Percentiles rank a stretch among this genome's conserved stretches.
Evolutionary conservation across 2,329 filamentous ascomycete genomes (phyloP).

Genomic region (Grosmannia huntii): DNA sequence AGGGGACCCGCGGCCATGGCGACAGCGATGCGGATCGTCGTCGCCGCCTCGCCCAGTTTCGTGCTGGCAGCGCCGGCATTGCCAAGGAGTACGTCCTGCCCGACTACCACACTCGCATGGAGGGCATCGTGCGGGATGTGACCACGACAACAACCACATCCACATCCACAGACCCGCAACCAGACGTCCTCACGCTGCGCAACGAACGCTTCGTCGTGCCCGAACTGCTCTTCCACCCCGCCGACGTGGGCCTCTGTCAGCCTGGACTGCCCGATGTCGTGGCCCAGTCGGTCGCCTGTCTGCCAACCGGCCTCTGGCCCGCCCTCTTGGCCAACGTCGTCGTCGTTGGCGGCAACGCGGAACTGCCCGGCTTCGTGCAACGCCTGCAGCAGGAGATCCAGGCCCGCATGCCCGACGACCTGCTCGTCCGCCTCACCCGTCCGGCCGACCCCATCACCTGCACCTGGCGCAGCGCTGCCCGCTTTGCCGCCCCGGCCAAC

Average conservation of each 20-base stretch:
- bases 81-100: conserved; percentile 88
- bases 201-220: conserved; percentile 89
- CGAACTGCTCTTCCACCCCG: conserved; percentile 77
- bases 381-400: conserved; percentile 66
- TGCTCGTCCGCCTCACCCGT: conserved; percentile 59
- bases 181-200: conserved; percentile 74
- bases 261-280: conserved; percentile 74
- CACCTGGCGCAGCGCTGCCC: conserved; percentile 77
- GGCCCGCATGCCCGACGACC: conserved; percentile 60
- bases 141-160: conserved; percentile 32
- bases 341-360: conserved; percentile 74
- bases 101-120: conserved; percentile 49
- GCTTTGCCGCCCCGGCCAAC: conserved; percentile 54
- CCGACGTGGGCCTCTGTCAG: conserved; percentile 69
- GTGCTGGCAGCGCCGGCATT: conserved; percentile 41
- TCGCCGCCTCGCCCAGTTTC: conserved; percentile 35
- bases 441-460: conserved; percentile 63
- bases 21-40: conserved; percentile 30
- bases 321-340: conserved; percentile 76
- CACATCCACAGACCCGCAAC: conserved; percentile 25
- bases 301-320: conserved; percentile 77
- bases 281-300: conserved; percentile 57
- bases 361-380: conserved; percentile 69
- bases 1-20: conserved; percentile 39
- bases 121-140: conserved; percentile 65